A percentile compares a stretch with the other conserved stretches of the same genome.
These are phyloP conservation scores for Cryptomeria japonica DNA, from an alignment of 75 land plant genomes.

Conservation along the genomic window DNA sequence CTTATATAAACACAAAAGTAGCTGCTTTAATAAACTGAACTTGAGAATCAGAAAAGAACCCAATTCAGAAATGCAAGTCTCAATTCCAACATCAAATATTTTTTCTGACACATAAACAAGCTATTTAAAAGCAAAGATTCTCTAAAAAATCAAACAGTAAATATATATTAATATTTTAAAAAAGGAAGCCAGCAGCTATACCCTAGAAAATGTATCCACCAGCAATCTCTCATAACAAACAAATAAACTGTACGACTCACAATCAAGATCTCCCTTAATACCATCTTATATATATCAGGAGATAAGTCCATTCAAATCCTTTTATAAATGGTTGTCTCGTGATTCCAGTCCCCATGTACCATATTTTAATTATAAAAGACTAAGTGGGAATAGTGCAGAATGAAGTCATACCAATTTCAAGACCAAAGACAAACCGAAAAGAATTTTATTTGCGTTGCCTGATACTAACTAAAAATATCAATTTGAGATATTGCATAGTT, in stretches of 20 bases:
- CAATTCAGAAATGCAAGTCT: neutral
- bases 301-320: neutral
- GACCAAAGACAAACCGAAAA: neutral
- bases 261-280: neutral
- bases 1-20: conserved; percentile 1
- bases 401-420: neutral
- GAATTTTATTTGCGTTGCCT: neutral
- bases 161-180: neutral
- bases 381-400: neutral
- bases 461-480: conserved; percentile 4
- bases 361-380: neutral
- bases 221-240: neutral
- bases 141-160: neutral
- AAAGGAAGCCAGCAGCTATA: neutral
- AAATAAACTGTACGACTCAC: neutral
- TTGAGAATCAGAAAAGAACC: neutral
- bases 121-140: neutral
- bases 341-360: neutral
- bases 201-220: neutral
- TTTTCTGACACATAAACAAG: neutral
- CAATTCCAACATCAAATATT: neutral
- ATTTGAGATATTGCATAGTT: conserved; percentile 3
- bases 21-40: neutral
- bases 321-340: neutral
- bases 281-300: neutral